Evolutionary conservation across 495 filamentous ascomycete species (phyloP), one percentile per base, ranked within the genome.

Genomic region (Hyphodiscus hymeniophilus): DNA sequence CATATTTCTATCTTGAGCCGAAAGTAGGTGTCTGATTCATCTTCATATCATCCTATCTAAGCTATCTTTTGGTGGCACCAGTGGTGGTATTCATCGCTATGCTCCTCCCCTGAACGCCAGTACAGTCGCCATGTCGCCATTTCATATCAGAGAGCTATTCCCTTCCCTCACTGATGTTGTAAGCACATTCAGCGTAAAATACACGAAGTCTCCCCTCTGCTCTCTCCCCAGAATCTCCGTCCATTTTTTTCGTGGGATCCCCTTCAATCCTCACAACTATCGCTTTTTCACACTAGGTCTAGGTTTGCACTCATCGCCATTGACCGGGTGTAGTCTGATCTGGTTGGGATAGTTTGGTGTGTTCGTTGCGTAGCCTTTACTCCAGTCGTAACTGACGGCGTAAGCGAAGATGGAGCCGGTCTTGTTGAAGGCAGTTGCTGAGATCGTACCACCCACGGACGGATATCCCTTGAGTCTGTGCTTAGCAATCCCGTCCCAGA

Each of bases 341-440:
- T 92, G 94, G 63, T 82, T 89, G 5, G 81, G 73, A 32, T 76
- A 74, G 52, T 80, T 72, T 17, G 75, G 79, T 23, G 63, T 87
- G 62, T 92, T 91, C 23, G 62, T 73, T 7, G 75, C 69, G 64
- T 87, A 91, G 10, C 90, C 90, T 65, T 94, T 94, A 60, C 83
- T 85, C 90, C 90, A 96, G 68, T 96, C 90, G 57, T 96, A 96
- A 57, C 85, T 89, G 23, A 94, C 77, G 5, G 89, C 84, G 59
- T 95, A 96, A 15, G 88, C 89, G 59, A 95, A 94, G 54, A 91
- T 85, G 55, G 69, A 79, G 39, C 89, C 90, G 42, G 67, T 79
- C 39, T 76, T 66, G 61, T 84, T 85, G 73, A 95, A 96, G 6
- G 71, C 79, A 8, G 82, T 86, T 30, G 81, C 79, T 11, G 82